Percentiles rank a stretch among this genome's conserved stretches.
Conservation (phyloP, 495 filamentous ascomycete species). For the Aspergillus leporis region DNA sequence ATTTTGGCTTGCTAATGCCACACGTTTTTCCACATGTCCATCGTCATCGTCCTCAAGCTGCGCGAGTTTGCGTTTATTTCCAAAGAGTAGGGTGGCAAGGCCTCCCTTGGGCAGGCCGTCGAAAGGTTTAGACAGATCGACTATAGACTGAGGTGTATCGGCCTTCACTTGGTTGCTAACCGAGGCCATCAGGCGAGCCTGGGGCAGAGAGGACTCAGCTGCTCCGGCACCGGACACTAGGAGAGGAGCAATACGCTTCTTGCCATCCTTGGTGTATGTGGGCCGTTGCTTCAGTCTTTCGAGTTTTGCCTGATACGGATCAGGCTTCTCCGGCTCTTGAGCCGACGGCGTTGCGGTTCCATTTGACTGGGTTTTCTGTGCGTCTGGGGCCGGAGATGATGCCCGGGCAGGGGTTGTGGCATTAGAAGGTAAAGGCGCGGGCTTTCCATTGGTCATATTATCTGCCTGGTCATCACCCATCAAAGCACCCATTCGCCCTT, state of each 20-base stretch:
- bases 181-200: slow-evolving; percentile 76
- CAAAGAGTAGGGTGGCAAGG: slow-evolving; percentile 77
- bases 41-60: slow-evolving; percentile 68
- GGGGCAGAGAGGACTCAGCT: slow-evolving; percentile 83
- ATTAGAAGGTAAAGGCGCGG: slow-evolving; percentile 37
- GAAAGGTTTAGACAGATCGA: slow-evolving; percentile 92
- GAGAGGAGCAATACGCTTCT: slow-evolving; percentile 90
- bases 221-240: slow-evolving; percentile 83
- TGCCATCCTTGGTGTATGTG: slow-evolving; percentile 94
- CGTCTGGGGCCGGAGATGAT: slow-evolving; percentile 36
- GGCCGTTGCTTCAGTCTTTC: slow-evolving; percentile 85
- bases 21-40: slow-evolving; percentile 62
- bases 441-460: slow-evolving; percentile 44
- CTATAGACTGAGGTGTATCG: slow-evolving; percentile 78
- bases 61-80: slow-evolving; percentile 86
- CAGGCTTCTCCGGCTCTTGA: slow-evolving; percentile 56
- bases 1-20: slow-evolving; percentile 53
- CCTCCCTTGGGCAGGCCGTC: slow-evolving; percentile 93
- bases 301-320: slow-evolving; percentile 65
- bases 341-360: slow-evolving; percentile 35
- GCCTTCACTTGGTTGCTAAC: slow-evolving; percentile 55
- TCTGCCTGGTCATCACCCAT: slow-evolving; percentile 75
- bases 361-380: slow-evolving; percentile 41
- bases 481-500: slow-evolving; percentile 93
- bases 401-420: slow-evolving; percentile 43